Evolutionary conservation across 1,139 yeast species (phyloP).

Genomic region (Suhomyces anneliseae): DNA sequence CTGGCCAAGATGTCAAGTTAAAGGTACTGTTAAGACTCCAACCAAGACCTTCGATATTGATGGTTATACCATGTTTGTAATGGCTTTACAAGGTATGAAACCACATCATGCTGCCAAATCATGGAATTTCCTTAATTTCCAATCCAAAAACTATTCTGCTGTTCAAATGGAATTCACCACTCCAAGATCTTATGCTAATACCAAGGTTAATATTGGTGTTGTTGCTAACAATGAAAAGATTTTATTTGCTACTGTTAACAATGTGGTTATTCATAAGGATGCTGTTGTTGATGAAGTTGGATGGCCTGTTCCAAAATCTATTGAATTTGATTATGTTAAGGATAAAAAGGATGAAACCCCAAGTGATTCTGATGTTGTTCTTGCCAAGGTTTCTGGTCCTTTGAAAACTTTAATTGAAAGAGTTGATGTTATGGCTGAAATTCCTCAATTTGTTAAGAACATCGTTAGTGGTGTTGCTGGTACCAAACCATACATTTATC

Average conservation of each 20-base stretch:
- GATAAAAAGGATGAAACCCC: constrained; percentile 35
- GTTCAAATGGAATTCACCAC: constrained; percentile 95
- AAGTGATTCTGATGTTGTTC: constrained; percentile 27
- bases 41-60: constrained; percentile 34
- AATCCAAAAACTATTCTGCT: constrained; percentile 70
- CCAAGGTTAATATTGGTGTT: constrained; percentile 79
- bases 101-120: constrained; percentile 98
- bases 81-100: constrained; percentile 99
- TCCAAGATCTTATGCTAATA: constrained; percentile 82
- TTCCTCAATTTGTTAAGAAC: constrained; percentile 89
- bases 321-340: constrained; percentile 59
- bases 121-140: constrained; percentile 94
- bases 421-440: constrained; percentile 96
- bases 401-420: constrained; percentile 71
- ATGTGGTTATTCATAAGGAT: constrained; percentile 62
- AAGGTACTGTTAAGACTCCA: constrained; percentile 57
- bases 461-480: constrained; percentile 95
- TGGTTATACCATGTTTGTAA: constrained; percentile 80
- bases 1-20: constrained; percentile 85
- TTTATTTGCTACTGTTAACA: constrained; percentile 64
- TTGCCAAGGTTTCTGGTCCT: constrained; percentile 52
- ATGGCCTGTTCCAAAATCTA: constrained; percentile 82
- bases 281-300: constrained; percentile 73
- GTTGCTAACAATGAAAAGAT: constrained; percentile 65
- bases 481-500: constrained; percentile 92